Evolutionary conservation across 768 basidiomycete genomes (phyloP).

Genomic region (Dendrothele bispora): DNA sequence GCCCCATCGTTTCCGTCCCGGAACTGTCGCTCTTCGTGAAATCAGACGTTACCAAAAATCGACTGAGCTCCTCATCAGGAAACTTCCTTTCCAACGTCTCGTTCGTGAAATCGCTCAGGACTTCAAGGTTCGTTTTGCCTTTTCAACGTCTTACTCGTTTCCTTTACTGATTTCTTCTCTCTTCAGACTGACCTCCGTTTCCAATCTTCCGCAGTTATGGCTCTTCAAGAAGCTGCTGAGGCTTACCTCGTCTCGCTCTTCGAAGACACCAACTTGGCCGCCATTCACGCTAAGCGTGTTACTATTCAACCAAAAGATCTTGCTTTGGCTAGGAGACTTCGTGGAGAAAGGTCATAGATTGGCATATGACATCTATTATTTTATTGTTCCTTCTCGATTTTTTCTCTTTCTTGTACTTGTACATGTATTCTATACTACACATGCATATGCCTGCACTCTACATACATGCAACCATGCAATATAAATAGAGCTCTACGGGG

Average conservation of each 20-base stretch:
- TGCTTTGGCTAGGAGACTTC: slow-evolving; percentile 73
- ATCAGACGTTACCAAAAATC: slow-evolving; percentile 89
- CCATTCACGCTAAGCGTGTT: slow-evolving; percentile 84
- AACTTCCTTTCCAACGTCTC: slow-evolving; percentile 88
- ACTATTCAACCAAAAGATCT: slow-evolving; percentile 88
- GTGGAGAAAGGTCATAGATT: slow-evolving; percentile 70
- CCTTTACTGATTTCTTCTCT: slow-evolving; percentile 6
- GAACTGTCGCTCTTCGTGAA: slow-evolving; percentile 90
- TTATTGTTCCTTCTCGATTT: slow-evolving; percentile 15
- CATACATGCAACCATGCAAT: too few relatives aligned
- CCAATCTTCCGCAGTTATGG: slow-evolving; percentile 89
- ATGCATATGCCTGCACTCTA: too few relatives aligned
- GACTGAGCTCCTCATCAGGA: slow-evolving; percentile 83
- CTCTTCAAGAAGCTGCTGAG: slow-evolving; percentile 85
- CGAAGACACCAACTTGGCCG: slow-evolving; percentile 82
- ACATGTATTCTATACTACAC: slow-evolving; percentile 6
- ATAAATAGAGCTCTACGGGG: too few relatives aligned
- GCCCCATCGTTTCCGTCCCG: slow-evolving; percentile 82
- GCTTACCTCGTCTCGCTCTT: slow-evolving; percentile 78
- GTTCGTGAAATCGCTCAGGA: slow-evolving; percentile 91
- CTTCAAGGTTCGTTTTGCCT: slow-evolving; percentile 63
- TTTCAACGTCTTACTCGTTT: slow-evolving; percentile 4
- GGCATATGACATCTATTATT: slow-evolving; percentile 2
- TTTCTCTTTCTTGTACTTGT: slow-evolving; percentile 21
- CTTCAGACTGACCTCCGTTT: slow-evolving; percentile 76